Base-by-base conservation (phyloP, 2,329 filamentous ascomycete genomes). In the Tolypocladium ophioglossoides region DNA sequence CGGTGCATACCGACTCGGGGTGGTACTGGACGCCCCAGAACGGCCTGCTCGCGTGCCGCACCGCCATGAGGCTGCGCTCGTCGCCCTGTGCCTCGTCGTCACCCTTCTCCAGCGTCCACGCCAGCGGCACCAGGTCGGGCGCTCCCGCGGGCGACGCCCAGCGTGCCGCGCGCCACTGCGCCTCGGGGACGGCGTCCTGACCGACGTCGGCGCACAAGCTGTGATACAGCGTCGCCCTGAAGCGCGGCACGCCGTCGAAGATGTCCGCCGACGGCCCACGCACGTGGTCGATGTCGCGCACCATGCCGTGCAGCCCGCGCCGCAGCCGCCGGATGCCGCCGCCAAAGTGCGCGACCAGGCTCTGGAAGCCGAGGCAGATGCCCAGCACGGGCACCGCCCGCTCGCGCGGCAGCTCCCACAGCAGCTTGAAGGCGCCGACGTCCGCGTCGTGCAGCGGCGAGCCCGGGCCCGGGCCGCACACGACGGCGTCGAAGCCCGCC, bases 11-110 rank as follows among this genome's bases (percentile, higher is more conserved):
- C 0, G 89, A 95, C 68, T 96, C 91, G 0, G 91, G 91, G 64
- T 96, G 91, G 62, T 94, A 96, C 65, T 96, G 91, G 20, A 96
- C 77, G 0, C 87, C 91, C 85, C 87, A 95, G 58, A 92, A 87
- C 0, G 91, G 91, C 59, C 83, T 85, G 1, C 59, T 64, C 20
- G 66, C 70, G 66, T 95, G 90, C 58, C 77, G 81, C 18, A 85
- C 82, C 0, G 80, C 88, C 89, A 95, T 95, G n/a, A 94, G 69
- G 4, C 91, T 77, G 44, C 78, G 72, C 63, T 82, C 78, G 10
- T 63, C 60, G 12, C 65, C 63, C 2, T 69, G 64, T 1, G 56
- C 55, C 8, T 61, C 59, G 2, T 66, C 69, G 4, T 67, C 68
- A 7, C 71, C 63, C 7, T 69, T 65, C 58, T 79, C 76, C 37